Percentiles rank a stretch among this genome's conserved stretches.
These are phyloP conservation scores for Aspergillus awamori DNA, from an alignment of 2,329 filamentous ascomycete species.

Conservation along the genomic window DNA sequence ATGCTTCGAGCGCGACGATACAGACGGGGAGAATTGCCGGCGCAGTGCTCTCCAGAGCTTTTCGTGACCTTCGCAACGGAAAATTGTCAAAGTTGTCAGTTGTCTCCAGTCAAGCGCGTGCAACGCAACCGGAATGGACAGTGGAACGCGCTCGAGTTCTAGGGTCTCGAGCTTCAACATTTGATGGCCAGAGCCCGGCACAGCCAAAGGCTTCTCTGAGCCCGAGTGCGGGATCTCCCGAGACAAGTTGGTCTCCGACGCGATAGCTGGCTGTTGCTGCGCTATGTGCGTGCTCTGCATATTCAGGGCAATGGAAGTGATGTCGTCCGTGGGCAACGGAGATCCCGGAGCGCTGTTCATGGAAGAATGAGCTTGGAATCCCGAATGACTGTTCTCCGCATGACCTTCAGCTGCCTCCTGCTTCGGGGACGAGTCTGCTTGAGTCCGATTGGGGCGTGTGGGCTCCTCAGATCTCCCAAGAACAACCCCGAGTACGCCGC, in stretches of 20 bases:
- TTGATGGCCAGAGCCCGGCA: constrained; percentile 21
- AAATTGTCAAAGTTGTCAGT: constrained; percentile 71
- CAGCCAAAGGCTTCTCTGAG: neutral
- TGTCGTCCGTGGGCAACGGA: neutral
- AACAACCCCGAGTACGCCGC: constrained; percentile 39
- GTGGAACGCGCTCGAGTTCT: constrained; percentile 72
- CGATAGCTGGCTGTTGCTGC: neutral
- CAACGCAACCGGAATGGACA: constrained; percentile 72
- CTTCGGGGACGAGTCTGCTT: constrained; percentile 3
- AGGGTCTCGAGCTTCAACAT: constrained; percentile 67
- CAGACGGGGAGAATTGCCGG: constrained; percentile 58
- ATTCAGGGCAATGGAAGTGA: neutral
- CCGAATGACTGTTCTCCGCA: neutral
- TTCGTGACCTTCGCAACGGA: constrained; percentile 73
- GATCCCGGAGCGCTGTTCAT: neutral
- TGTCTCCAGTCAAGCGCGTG: constrained; percentile 74
- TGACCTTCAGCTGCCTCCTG: constrained; percentile 6
- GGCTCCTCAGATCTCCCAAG: constrained; percentile 16
- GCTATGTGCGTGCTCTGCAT: neutral
- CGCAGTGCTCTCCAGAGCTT: constrained; percentile 73
- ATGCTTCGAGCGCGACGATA: constrained; percentile 13
- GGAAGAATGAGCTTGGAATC: neutral
- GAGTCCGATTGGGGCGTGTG: neutral
- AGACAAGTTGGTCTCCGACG: neutral
- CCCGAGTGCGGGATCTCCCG: constrained; percentile 12